Conservation (phyloP, 148 eudicot genomes). For the Heliamphora exappendiculata region DNA sequence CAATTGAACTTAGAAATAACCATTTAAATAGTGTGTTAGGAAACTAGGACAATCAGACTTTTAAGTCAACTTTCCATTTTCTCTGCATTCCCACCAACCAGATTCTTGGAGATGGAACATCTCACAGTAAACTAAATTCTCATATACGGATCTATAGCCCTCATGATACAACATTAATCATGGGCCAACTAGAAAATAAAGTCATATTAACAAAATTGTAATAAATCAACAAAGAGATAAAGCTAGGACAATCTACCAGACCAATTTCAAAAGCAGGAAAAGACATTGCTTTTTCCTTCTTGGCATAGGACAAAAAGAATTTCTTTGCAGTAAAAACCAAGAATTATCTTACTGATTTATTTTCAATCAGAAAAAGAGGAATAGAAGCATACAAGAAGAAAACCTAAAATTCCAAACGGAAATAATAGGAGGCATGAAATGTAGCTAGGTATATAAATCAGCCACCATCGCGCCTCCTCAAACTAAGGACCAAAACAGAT, state of each 20-base stretch:
- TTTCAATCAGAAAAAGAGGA: too few species aligned
- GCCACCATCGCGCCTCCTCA: too few species aligned
- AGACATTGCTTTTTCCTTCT: too few species aligned
- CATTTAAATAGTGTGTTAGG: not conserved
- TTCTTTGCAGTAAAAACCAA: not conserved
- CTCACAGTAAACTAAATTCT: slow-evolving; percentile 65
- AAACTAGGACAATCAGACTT: not conserved
- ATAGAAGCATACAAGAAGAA: too few species aligned
- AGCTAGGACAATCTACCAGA: not conserved
- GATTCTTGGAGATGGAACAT: slow-evolving; percentile 69
- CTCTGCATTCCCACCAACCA: slow-evolving; percentile 94
- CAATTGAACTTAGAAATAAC: slow-evolving; percentile 1
- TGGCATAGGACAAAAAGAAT: not conserved
- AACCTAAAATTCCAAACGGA: too few species aligned
- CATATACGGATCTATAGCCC: slow-evolving; percentile 61
- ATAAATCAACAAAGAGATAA: not conserved
- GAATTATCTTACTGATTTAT: not conserved
- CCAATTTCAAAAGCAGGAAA: not conserved
- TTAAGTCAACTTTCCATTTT: slow-evolving; percentile 67
- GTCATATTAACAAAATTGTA: not conserved
- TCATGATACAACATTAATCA: slow-evolving; percentile 15
- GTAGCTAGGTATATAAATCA: too few species aligned
- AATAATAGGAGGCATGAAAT: too few species aligned
- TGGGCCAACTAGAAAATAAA: not conserved
- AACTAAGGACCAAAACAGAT: too few species aligned